phyloP scores from a whole-genome alignment of 2,329 filamentous ascomycete genomes.

The Parafenestella ontariensis region DNA sequence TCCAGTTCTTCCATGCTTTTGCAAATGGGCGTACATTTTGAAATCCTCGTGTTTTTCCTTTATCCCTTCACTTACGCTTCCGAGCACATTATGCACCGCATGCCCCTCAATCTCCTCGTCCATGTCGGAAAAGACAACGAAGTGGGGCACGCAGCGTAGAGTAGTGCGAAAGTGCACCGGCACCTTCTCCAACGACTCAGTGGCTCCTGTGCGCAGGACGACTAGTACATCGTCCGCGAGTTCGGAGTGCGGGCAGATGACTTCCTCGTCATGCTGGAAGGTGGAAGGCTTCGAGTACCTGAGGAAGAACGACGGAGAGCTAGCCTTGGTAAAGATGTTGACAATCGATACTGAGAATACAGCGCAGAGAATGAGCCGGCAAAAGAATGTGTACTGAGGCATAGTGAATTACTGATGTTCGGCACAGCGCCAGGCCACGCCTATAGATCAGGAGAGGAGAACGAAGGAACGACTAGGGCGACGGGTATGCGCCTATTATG shows the following conservation, averaged over 20 bases:
- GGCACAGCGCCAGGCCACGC: constrained; percentile 30
- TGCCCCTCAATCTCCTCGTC: constrained; percentile 61
- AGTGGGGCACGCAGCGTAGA: constrained; percentile 63
- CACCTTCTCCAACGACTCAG: constrained; percentile 64
- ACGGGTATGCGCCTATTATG: constrained; percentile 4
- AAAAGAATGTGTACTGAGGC: constrained; percentile 43
- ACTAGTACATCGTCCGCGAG: constrained; percentile 61
- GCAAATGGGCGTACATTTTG: constrained; percentile 59
- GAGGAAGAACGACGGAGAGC: constrained; percentile 38
- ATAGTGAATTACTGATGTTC: constrained; percentile 21
- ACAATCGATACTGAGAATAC: constrained; percentile 44
- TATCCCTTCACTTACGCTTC: constrained; percentile 50
- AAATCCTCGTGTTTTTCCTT: constrained; percentile 57
- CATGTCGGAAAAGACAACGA: constrained; percentile 65
- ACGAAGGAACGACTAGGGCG: constrained; percentile 8
- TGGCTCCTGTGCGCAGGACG: constrained; percentile 67
- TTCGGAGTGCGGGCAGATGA: constrained; percentile 42
- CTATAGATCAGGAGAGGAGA: constrained; percentile 9
- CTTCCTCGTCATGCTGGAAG: constrained; percentile 18
- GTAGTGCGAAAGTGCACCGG: constrained; percentile 65
- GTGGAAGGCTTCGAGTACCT: constrained; percentile 32
- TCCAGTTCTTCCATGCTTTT: constrained; percentile 53
- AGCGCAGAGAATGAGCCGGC: constrained; percentile 41
- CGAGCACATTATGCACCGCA: constrained; percentile 59
- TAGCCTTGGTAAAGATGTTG: constrained; percentile 42